Base-by-base conservation (phyloP, 1,139 yeast genomes). In the Pichia sp. region DNA sequence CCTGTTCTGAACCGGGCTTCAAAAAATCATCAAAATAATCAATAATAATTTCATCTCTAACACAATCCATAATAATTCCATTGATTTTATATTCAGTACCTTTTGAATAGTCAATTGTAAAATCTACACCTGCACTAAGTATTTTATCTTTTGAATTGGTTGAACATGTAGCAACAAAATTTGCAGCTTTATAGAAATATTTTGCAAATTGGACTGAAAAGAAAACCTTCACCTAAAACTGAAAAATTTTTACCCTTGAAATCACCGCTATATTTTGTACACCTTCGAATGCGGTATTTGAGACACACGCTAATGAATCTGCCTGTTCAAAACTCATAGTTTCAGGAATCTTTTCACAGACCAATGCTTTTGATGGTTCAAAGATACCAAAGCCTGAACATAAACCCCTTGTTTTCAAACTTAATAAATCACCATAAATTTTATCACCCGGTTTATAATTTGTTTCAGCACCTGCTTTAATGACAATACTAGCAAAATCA, bases 401-500 rank as follows among this genome's bases (percentile, higher is more conserved):
- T 7, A 84, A 69, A 22, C 89, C 90, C n/a, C 69, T 66, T 5
- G 74, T 75, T 51, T 70, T 67, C 11, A 76, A 72, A 42, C 72
- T 73, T 19, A 71, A 68, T 55, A 69, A 70, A 25, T 76, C 62
- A 11, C 95, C 95, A 62, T 78, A 78, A 2, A 36, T 5, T 36
- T 19, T 74, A 60, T 86, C 93, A 39, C 91, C 93, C 7, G 70
- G 77, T 29, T 70, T 67, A 38, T 41, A 58, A 5, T 38, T 53
- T 14, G 77, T 67, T 11, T 67, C 65, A 0, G 68, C 65, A 13
- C 95, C 95, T 46, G 83, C 80, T 38, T 80, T 74, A 1, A 75
- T 76, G 41, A 87, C 73, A 1, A 71, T 70, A 43, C 96, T 96
- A 14, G 85, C 67, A 60, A 79, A 87, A 62, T 87, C 96, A 53